Evolutionary conservation across 2,329 filamentous ascomycete species (phyloP).

Genomic region (Periconia sp.): DNA sequence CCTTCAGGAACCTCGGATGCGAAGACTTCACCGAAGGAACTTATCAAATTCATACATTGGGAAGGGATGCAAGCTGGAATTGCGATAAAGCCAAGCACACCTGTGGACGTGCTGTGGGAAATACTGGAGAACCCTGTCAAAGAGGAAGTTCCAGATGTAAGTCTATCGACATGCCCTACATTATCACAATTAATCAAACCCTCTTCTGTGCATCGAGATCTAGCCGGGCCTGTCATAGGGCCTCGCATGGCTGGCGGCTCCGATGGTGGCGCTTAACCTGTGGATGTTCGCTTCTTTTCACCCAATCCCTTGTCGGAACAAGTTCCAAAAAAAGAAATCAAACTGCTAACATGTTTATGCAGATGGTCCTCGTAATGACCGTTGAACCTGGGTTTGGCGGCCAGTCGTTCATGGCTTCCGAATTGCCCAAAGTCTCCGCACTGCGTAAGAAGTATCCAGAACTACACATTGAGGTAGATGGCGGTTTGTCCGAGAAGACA

Average conservation of each 20-base stretch:
- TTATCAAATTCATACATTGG: slow-evolving; percentile 89
- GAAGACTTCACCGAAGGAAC: slow-evolving; percentile 78
- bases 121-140: slow-evolving; percentile 73
- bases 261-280: slow-evolving; percentile 35
- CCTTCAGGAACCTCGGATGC: slow-evolving; percentile 69
- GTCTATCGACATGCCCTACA: slow-evolving; percentile 40
- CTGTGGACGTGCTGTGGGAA: slow-evolving; percentile 89
- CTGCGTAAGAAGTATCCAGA: slow-evolving; percentile 84
- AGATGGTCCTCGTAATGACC: slow-evolving; percentile 99
- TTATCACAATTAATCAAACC: slow-evolving; percentile 19
- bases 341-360: slow-evolving; percentile 10
- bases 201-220: slow-evolving; percentile 5
- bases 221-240: slow-evolving; percentile 12
- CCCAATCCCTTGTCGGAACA: slow-evolving; percentile 19
- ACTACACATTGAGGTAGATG: slow-evolving; percentile 96
- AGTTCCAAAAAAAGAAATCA: slow-evolving; percentile 6
- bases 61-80: slow-evolving; percentile 88
- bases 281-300: slow-evolving; percentile 11
- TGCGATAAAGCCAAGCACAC: slow-evolving; percentile 90
- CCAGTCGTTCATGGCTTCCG: slow-evolving; percentile 96
- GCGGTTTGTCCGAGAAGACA: slow-evolving; percentile 82
- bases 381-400: slow-evolving; percentile 97
- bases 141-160: slow-evolving; percentile 83
- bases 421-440: slow-evolving; percentile 89
- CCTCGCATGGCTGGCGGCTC: slow-evolving; percentile 32